A percentile compares a stretch with the other conserved stretches of the same genome.
Conservation (phyloP, 2,329 filamentous ascomycete genomes). For the Beauveria australis region DNA sequence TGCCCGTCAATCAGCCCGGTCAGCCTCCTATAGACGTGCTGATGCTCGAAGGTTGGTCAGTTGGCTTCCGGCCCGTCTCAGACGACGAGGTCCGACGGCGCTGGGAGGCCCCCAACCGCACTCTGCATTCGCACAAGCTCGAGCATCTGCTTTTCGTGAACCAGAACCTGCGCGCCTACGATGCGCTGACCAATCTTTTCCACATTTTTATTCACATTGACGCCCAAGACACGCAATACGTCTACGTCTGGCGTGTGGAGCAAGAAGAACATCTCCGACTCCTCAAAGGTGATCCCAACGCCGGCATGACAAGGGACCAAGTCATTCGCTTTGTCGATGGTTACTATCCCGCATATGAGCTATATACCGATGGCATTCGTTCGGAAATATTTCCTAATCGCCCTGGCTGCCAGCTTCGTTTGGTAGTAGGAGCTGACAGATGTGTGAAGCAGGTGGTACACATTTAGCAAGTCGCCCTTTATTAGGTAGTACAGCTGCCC, state of each 20-base stretch:
- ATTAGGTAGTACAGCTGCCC: too few species aligned
- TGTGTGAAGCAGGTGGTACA: constrained; percentile 48
- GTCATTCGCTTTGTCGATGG: constrained; percentile 65
- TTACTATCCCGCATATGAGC: constrained; percentile 65
- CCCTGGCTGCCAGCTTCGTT: constrained; percentile 48
- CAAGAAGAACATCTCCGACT: constrained; percentile 66
- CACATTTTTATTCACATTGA: constrained; percentile 54
- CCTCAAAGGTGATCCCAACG: constrained; percentile 45
- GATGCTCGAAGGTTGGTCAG: constrained; percentile 85
- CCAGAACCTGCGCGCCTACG: constrained; percentile 37
- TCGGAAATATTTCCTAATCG: constrained; percentile 45
- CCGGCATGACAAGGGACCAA: constrained; percentile 75
- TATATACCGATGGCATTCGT: constrained; percentile 54
- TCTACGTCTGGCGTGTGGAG: constrained; percentile 77
- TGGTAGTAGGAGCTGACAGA: constrained; percentile 54
- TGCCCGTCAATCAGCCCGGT: constrained; percentile 42
- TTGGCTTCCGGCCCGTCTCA: constrained; percentile 65
- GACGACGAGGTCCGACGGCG: constrained; percentile 43
- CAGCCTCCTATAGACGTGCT: constrained; percentile 52
- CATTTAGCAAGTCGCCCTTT: constrained; percentile 24
- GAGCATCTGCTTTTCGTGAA: constrained; percentile 45
- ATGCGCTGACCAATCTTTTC: constrained; percentile 39
- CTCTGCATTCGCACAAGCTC: constrained; percentile 37
- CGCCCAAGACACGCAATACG: constrained; percentile 62
- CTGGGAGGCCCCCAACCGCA: constrained; percentile 42